phyloP scores from a whole-genome alignment of 495 filamentous ascomycete genomes.

The Penicillium bovifimosum region DNA sequence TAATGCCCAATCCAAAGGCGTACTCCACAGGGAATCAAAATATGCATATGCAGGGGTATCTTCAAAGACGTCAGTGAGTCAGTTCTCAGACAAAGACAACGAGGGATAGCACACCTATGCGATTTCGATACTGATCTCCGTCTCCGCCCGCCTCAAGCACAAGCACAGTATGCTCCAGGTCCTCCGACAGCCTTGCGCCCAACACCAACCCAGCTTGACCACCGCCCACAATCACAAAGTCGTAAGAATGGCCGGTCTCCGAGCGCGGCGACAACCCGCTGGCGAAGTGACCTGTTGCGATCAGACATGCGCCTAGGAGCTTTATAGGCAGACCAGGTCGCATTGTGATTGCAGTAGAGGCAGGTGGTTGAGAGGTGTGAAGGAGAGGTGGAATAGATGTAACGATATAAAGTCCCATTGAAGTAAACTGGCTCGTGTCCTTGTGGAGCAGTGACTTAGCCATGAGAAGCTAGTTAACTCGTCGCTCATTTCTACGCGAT shows the following conservation, averaged over 20 bases:
- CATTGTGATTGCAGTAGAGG: background rate
- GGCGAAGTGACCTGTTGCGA: background rate
- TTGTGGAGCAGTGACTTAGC: background rate
- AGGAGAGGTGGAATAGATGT: background rate
- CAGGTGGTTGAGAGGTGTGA: background rate
- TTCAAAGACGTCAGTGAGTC: constrained; percentile 6
- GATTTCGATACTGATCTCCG: constrained; percentile 30
- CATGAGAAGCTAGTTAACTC: background rate
- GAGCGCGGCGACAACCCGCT: constrained; percentile 25
- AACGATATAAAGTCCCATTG: background rate
- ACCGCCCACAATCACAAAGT: constrained; percentile 46
- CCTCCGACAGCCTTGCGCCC: constrained; percentile 20
- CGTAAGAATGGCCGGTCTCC: constrained; percentile 31
- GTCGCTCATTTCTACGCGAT: background rate
- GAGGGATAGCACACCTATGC: constrained; percentile 23
- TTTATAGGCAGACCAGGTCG: background rate
- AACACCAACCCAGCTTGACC: constrained; percentile 34
- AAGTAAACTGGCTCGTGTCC: background rate
- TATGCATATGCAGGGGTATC: constrained; percentile 33
- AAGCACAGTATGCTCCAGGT: constrained; percentile 32
- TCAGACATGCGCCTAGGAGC: background rate
- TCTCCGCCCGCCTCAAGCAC: constrained; percentile 40
- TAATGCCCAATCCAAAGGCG: constrained; percentile 34
- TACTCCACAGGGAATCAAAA: constrained; percentile 32
- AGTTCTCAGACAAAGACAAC: background rate